Conservation (phyloP, 805 yeast species). For the Clavispora vitiphila region DNA sequence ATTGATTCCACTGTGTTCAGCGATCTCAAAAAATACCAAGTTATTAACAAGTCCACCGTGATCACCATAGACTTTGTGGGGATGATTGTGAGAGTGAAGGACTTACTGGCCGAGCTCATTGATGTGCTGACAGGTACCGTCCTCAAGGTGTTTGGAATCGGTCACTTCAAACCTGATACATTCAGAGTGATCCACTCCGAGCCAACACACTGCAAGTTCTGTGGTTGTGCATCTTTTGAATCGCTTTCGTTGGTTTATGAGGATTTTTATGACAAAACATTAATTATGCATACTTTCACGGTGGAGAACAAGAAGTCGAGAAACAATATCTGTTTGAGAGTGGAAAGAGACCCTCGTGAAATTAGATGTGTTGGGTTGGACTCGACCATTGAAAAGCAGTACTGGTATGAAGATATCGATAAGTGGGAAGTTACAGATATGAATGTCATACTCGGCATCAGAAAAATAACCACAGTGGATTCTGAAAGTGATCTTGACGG, state of each 20-base stretch:
- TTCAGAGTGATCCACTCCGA: conserved; percentile 74
- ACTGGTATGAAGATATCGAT: conserved; percentile 62
- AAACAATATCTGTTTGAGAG: conserved; percentile 76
- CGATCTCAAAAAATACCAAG: conserved; percentile 2
- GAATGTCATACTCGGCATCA: conserved; percentile 65
- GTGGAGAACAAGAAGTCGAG: conserved; percentile 66
- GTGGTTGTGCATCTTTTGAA: conserved; percentile 81
- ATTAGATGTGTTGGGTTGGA: conserved; percentile 85
- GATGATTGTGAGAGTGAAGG: conserved; percentile 59
- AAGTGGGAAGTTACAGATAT: conserved; percentile 78
- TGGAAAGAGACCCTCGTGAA: conserved; percentile 89
- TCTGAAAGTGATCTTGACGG: conserved; percentile 3
- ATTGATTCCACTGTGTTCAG: background rate
- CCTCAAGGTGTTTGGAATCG: conserved; percentile 56
- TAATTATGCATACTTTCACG: conserved; percentile 69
- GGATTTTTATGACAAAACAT: conserved; percentile 48
- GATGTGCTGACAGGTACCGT: conserved; percentile 78
- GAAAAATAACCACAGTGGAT: conserved; percentile 18
- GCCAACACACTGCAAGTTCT: conserved; percentile 84
- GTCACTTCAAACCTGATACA: conserved; percentile 53
- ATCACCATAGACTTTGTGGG: conserved; percentile 68
- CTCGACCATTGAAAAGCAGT: conserved; percentile 63
- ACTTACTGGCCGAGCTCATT: conserved; percentile 55
- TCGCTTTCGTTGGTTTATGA: conserved; percentile 71
- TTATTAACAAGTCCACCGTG: conserved; percentile 35